Percentiles rank a stretch among this genome's conserved stretches.
These are phyloP conservation scores for Podospora pseudocomata DNA, from an alignment of 495 filamentous ascomycete genomes.

Conservation along the genomic window DNA sequence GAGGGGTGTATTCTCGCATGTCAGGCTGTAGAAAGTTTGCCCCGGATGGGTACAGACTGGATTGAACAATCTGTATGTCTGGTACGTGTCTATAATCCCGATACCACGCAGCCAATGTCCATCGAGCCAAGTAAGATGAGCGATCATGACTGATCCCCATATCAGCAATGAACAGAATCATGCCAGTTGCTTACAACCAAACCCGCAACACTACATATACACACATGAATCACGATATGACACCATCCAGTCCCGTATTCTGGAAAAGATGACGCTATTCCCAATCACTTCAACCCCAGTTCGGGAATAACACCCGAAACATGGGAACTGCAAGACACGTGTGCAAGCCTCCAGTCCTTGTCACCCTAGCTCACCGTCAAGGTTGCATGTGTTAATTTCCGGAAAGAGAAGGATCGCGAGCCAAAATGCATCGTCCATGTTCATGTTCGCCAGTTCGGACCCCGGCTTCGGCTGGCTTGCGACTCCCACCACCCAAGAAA, in stretches of 20 bases:
- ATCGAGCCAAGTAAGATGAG: background rate
- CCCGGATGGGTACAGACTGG: background rate
- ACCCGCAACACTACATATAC: too few species aligned
- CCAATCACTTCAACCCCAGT: background rate
- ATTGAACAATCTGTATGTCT: too few species aligned
- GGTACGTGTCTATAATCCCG: background rate
- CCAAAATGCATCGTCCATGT: background rate
- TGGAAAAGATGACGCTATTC: background rate
- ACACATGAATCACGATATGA: background rate
- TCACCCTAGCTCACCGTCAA: background rate
- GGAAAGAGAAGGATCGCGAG: background rate
- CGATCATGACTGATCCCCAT: background rate
- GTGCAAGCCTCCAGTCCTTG: background rate
- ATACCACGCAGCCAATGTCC: background rate
- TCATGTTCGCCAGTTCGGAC: background rate
- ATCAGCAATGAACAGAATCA: background rate
- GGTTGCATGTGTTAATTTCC: conserved; percentile 5
- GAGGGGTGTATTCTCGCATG: background rate
- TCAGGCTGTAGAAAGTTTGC: background rate
- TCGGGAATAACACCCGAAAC: background rate
- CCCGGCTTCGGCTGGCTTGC: background rate
- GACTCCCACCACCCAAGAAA: background rate
- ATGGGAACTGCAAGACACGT: background rate
- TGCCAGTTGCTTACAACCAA: background rate
- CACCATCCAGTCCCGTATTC: background rate